Evolutionary conservation across 495 filamentous ascomycete species (phyloP).

Genomic region (Penicillium simplicissimum): DNA sequence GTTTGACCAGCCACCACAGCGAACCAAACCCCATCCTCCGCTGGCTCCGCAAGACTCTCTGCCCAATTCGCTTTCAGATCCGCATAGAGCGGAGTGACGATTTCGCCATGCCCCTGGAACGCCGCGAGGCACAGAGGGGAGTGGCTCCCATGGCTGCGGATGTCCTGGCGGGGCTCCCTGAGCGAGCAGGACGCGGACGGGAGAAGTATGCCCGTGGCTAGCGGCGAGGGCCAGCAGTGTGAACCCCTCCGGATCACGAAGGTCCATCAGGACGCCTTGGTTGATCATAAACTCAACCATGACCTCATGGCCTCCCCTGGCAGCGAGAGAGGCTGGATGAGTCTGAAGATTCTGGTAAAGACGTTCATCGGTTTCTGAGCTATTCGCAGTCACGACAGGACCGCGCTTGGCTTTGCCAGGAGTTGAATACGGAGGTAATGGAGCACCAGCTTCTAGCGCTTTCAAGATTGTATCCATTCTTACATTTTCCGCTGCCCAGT

Average conservation of each 20-base stretch:
- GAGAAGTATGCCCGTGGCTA: neutral
- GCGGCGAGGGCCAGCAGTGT: neutral
- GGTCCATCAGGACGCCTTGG: neutral
- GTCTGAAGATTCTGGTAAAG: neutral
- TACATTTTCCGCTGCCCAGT: neutral
- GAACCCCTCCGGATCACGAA: neutral
- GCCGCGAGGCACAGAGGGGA: neutral
- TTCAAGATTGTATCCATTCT: neutral
- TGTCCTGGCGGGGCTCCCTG: neutral
- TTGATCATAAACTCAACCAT: neutral
- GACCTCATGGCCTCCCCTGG: neutral
- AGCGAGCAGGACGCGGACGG: neutral
- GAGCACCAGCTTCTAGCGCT: neutral
- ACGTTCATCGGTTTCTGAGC: neutral
- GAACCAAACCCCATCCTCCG: neutral
- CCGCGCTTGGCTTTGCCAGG: neutral
- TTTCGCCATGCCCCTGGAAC: neutral
- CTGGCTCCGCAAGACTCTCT: neutral
- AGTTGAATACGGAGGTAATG: neutral
- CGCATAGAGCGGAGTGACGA: neutral
- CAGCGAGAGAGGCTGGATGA: neutral
- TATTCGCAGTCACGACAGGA: neutral
- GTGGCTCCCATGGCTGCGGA: neutral
- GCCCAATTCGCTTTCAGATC: neutral
- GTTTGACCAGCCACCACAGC: neutral